These are phyloP conservation scores for Rhizomucor pusillus DNA, from an alignment of 371 early-diverging fungal genomes.

Conservation along the genomic window DNA sequence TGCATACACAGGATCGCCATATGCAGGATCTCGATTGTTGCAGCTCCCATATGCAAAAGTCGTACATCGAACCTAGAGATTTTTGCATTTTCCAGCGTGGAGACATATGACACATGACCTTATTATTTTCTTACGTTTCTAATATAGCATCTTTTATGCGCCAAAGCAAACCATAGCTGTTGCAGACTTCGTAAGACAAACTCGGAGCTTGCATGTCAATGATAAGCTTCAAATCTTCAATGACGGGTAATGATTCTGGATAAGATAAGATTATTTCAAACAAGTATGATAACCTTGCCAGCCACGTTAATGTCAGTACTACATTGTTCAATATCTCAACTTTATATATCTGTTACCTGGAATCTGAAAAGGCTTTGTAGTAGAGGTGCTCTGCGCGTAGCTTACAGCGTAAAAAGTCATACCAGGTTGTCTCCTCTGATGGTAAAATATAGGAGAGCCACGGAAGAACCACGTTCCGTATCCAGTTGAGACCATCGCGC, in stretches of 20 bases:
- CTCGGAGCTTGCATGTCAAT: neutral
- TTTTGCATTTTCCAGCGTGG: too few relatives aligned
- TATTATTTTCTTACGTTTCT: conserved; percentile 19
- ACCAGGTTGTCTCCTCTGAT: conserved; percentile 7
- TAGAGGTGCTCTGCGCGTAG: conserved; percentile 11
- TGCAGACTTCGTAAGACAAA: conserved; percentile 1
- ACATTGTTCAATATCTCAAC: neutral
- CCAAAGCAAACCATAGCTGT: neutral
- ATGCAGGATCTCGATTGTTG: conserved; percentile 28
- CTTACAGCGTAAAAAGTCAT: conserved; percentile 15
- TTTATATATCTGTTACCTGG: conserved; percentile 11
- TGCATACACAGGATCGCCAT: conserved; percentile 32
- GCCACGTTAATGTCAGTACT: neutral
- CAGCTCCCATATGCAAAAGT: conserved; percentile 35
- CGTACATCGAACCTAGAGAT: conserved; percentile 22
- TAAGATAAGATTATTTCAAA: conserved; percentile 39
- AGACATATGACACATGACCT: too few relatives aligned
- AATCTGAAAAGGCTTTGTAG: conserved; percentile 13
- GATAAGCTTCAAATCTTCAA: conserved; percentile 28
- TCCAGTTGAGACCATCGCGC: conserved; percentile 4
- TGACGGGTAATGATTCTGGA: conserved; percentile 24
- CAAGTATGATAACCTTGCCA: conserved; percentile 14
- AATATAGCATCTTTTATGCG: conserved; percentile 19
- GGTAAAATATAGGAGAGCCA: conserved; percentile 14
- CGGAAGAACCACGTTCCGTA: conserved; percentile 11